These are phyloP conservation scores for Herpetospermum pedunculosum DNA, from an alignment of 306 rosid species.

Conservation along the genomic window DNA sequence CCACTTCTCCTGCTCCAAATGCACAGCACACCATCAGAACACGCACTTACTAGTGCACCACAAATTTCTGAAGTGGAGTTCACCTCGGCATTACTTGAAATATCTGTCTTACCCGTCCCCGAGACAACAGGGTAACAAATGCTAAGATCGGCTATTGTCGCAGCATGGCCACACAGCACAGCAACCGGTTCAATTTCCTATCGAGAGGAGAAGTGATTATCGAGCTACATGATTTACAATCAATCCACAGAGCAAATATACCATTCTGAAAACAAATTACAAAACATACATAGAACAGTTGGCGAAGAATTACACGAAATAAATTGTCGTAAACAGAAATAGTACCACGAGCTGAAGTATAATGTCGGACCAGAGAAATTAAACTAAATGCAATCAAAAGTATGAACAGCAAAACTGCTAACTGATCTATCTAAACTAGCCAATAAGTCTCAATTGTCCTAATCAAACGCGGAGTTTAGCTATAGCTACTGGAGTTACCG, in stretches of 20 bases:
- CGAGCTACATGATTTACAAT: background rate
- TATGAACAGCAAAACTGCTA: background rate
- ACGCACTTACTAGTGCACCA: slow-evolving; percentile 67
- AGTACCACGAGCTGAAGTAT: background rate
- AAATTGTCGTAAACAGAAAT: background rate
- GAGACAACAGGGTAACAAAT: slow-evolving; percentile 50
- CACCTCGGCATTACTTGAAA: slow-evolving; percentile 16
- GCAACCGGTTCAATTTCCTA: slow-evolving; percentile 78
- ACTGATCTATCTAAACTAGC: background rate
- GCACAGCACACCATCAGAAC: slow-evolving; percentile 82
- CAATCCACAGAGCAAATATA: background rate
- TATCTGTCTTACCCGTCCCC: slow-evolving; percentile 16
- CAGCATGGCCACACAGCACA: slow-evolving; percentile 85
- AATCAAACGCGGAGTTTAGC: background rate
- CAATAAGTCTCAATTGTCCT: background rate
- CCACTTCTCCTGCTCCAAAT: slow-evolving; percentile 90
- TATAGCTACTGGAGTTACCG: slow-evolving; percentile 35
- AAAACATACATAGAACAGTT: background rate
- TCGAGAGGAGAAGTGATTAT: slow-evolving; percentile 11
- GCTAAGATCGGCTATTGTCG: slow-evolving; percentile 58
- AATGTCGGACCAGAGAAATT: background rate
- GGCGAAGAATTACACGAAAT: background rate
- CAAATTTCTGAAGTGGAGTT: slow-evolving; percentile 21
- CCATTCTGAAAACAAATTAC: background rate
- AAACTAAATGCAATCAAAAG: background rate